phyloP scores from a whole-genome alignment of 805 yeast species.

The Diddensiella santjacobensis region DNA sequence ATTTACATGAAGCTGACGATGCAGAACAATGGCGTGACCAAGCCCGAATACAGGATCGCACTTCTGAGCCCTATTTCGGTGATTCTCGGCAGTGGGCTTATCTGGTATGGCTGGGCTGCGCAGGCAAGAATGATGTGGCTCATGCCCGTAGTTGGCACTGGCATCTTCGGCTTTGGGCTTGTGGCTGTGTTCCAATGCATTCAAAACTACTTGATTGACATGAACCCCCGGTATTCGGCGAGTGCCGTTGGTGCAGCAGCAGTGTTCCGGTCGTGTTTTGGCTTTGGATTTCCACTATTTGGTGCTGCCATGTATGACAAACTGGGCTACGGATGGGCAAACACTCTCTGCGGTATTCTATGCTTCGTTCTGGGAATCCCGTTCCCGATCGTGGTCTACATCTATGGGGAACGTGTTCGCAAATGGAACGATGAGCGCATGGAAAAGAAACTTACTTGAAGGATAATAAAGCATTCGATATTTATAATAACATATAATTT shows the following conservation, averaged over 20 bases:
- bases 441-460: too few relatives aligned
- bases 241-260: conserved; percentile 69
- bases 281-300: conserved; percentile 66
- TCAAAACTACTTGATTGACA: conserved; percentile 65
- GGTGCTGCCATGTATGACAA: conserved; percentile 53
- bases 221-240: conserved; percentile 65
- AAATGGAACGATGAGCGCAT: conserved; percentile 53
- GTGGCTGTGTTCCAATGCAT: conserved; percentile 66
- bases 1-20: conserved; percentile 38
- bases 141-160: conserved; percentile 59
- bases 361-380: conserved; percentile 62
- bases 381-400: conserved; percentile 52
- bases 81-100: conserved; percentile 53
- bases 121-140: conserved; percentile 55
- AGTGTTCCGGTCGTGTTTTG: conserved; percentile 61
- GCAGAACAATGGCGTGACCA: conserved; percentile 49
- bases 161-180: conserved; percentile 55
- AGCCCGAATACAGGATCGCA: conserved; percentile 61
- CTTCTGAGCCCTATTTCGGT: conserved; percentile 48
- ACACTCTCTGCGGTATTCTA: conserved; percentile 56
- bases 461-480: too few relatives aligned
- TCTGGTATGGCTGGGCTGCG: conserved; percentile 75
- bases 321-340: conserved; percentile 70
- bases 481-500: too few relatives aligned
- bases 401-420: conserved; percentile 55